Evolutionary conservation across 345 rosid genomes (phyloP).

Genomic region (Camelina hispida): DNA sequence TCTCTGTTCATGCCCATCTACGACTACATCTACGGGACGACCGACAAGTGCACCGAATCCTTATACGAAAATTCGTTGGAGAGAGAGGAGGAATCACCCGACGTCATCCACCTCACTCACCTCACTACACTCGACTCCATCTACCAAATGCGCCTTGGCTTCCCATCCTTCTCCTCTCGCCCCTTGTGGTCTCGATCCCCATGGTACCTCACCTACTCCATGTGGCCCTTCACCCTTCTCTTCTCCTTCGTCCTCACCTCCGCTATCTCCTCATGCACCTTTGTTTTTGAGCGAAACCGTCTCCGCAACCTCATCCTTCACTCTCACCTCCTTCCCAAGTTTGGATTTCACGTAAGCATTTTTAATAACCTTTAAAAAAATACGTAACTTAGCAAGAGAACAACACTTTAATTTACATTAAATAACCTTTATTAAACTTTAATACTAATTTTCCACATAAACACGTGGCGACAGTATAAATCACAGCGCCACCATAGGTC

Average conservation of each 20-base stretch:
- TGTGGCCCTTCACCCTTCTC: slow-evolving; percentile 64
- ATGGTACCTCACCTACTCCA: slow-evolving; percentile 48
- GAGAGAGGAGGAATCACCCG: slow-evolving; percentile 53
- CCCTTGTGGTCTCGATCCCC: slow-evolving; percentile 50
- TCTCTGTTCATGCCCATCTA: slow-evolving; percentile 69
- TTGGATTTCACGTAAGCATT: slow-evolving; percentile 53
- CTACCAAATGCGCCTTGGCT: slow-evolving; percentile 61
- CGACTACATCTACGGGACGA: slow-evolving; percentile 56
- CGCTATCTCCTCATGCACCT: slow-evolving; percentile 50
- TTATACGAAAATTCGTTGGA: slow-evolving; percentile 47
- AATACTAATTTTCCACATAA: slow-evolving; percentile 1
- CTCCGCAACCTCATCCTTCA: slow-evolving; percentile 53
- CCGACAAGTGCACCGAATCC: slow-evolving; percentile 45
- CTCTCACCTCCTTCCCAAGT: slow-evolving; percentile 71
- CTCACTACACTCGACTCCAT: slow-evolving; percentile 61
- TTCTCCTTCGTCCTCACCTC: slow-evolving; percentile 38
- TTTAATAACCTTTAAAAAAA: too few relatives aligned
- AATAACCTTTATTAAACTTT: not conserved
- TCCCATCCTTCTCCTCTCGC: slow-evolving; percentile 58
- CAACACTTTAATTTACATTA: too few relatives aligned
- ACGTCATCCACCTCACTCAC: slow-evolving; percentile 69
- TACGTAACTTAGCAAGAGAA: too few relatives aligned
- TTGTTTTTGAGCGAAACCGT: slow-evolving; percentile 58
- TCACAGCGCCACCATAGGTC: slow-evolving; percentile 47
- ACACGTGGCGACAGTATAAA: slow-evolving; percentile 45